These are phyloP conservation scores for Lodderomyces elongisporus DNA, from an alignment of 1,139 yeast species.

Conservation along the genomic window DNA sequence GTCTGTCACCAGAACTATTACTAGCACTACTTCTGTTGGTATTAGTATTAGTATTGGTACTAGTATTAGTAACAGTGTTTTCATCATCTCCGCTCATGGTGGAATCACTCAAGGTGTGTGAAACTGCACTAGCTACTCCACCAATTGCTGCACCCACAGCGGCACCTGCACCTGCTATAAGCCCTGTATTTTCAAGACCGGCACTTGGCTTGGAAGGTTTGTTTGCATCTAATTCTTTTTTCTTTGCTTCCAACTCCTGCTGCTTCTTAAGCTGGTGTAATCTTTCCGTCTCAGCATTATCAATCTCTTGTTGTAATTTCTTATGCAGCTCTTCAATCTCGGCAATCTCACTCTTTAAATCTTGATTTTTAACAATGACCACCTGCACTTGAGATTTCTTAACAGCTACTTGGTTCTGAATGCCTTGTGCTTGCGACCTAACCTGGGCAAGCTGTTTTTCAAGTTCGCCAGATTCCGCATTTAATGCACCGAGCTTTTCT, in stretches of 20 bases:
- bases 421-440: conserved; percentile 47
- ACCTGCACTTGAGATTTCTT: conserved; percentile 66
- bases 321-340: conserved; percentile 25
- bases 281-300: conserved; percentile 20
- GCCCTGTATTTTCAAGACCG: conserved; percentile 7
- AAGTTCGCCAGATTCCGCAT: conserved; percentile 60
- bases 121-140: conserved; percentile 16
- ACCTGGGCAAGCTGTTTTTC: conserved; percentile 51
- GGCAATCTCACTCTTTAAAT: conserved; percentile 25
- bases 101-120: conserved; percentile 5
- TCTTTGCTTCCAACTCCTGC: conserved; percentile 23
- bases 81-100: conserved; percentile 3
- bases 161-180: conserved; percentile 16
- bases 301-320: conserved; percentile 22
- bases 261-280: conserved; percentile 23
- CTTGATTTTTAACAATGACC: conserved; percentile 52
- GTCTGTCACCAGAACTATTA: too few relatives aligned
- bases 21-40: conserved; percentile 1
- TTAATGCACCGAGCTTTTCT: conserved; percentile 62
- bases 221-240: conserved; percentile 14
- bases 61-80: too few relatives aligned
- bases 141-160: conserved; percentile 12
- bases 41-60: too few relatives aligned
- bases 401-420: conserved; percentile 60
- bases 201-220: conserved; percentile 17